Evolutionary conservation across 2,329 filamentous ascomycete species (phyloP).

Genomic region (Trichothecium roseum): DNA sequence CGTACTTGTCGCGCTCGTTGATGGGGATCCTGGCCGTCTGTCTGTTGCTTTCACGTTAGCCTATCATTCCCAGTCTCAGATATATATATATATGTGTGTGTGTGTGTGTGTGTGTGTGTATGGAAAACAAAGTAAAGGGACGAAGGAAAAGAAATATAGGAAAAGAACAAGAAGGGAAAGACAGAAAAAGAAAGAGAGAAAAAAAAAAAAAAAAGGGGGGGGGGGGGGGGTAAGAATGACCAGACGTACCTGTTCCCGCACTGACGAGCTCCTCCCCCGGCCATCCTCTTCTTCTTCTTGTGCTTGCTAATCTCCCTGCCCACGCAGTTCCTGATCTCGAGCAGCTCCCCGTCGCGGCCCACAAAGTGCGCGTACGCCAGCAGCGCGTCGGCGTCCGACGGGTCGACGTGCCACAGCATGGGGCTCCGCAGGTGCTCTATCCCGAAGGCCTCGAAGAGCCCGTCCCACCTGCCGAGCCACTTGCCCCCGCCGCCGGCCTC

Average conservation of each 20-base stretch:
- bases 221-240: no score
- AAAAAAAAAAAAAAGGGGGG: no score
- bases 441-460: conserved; percentile 55
- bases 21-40: conserved; percentile 39
- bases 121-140: no score
- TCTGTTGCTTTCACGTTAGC: conserved; percentile 19
- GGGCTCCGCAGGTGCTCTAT: conserved; percentile 67
- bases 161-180: no score
- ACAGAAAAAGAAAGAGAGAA: background rate
- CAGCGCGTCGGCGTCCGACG: conserved; percentile 62
- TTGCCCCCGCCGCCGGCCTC: conserved; percentile 30
- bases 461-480: conserved; percentile 66
- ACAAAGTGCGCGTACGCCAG: conserved; percentile 56
- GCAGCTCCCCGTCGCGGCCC: conserved; percentile 50
- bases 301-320: conserved; percentile 76
- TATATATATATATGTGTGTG: no score
- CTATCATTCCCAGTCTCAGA: background rate
- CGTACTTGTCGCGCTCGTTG: conserved; percentile 56
- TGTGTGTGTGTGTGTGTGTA: no score
- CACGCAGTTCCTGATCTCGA: conserved; percentile 63
- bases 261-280: conserved; percentile 11
- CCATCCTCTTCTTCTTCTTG: conserved; percentile 51
- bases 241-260: conserved; percentile 31
- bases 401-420: conserved; percentile 77
- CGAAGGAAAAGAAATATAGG: no score